phyloP scores from a whole-genome alignment of 2,329 filamentous ascomycete genomes.

The Talaromyces sp. region DNA sequence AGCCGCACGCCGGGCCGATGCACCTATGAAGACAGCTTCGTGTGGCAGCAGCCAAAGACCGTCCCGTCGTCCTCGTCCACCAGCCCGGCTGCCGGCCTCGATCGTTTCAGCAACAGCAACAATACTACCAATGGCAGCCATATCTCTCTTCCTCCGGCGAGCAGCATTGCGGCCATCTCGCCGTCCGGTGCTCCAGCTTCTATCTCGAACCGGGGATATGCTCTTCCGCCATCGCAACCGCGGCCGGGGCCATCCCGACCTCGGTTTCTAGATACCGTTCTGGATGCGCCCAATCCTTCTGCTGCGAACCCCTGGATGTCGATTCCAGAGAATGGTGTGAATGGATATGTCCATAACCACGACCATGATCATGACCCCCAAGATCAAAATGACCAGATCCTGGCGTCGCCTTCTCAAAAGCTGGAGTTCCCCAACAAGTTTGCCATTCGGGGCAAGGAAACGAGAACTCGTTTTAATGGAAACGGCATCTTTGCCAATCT shows the following conservation, averaged over 20 bases:
- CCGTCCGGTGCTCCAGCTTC: neutral
- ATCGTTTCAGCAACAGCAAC: slow-evolving; percentile 5
- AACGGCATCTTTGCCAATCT: slow-evolving; percentile 36
- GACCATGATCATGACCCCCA: slow-evolving; percentile 1
- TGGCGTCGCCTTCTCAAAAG: slow-evolving; percentile 26
- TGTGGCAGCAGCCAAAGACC: slow-evolving; percentile 35
- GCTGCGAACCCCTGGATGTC: neutral
- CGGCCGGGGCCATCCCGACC: slow-evolving; percentile 3
- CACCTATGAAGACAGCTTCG: slow-evolving; percentile 37
- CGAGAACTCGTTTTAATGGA: slow-evolving; percentile 37
- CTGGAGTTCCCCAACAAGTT: slow-evolving; percentile 29
- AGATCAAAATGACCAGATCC: slow-evolving; percentile 13
- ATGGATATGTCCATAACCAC: slow-evolving; percentile 1
- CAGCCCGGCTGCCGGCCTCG: slow-evolving; percentile 17
- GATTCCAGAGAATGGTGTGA: neutral
- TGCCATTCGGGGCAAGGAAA: slow-evolving; percentile 34
- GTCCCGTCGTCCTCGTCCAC: slow-evolving; percentile 17
- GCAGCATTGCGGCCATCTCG: neutral
- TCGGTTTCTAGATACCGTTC: slow-evolving; percentile 12
- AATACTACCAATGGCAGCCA: neutral
- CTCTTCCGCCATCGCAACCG: neutral
- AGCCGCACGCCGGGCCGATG: slow-evolving; percentile 30
- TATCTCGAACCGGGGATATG: neutral
- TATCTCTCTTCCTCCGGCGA: slow-evolving; percentile 8
- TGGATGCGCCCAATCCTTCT: slow-evolving; percentile 9